phyloP scores from a whole-genome alignment of 768 basidiomycete genomes.

The Daedaleopsis nitida region DNA sequence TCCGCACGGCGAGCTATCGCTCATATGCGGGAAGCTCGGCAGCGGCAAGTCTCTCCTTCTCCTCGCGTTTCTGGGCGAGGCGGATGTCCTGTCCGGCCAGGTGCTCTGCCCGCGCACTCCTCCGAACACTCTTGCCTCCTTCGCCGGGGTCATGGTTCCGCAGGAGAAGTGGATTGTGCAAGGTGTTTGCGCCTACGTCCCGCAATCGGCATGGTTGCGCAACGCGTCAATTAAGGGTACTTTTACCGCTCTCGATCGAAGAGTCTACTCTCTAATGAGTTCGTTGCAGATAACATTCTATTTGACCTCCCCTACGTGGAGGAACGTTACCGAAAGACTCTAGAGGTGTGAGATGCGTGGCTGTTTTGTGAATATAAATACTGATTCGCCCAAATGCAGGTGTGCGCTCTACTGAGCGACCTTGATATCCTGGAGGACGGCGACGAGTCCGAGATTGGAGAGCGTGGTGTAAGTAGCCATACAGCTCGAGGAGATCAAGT shows the following conservation, averaged over 20 bases:
- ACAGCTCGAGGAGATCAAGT: neutral
- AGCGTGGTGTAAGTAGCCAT: conserved; percentile 62
- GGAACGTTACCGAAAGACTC: conserved; percentile 72
- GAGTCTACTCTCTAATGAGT: conserved; percentile 6
- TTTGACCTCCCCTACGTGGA: conserved; percentile 77
- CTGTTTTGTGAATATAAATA: neutral
- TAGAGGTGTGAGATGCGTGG: conserved; percentile 51
- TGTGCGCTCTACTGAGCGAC: conserved; percentile 69
- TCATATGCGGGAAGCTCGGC: conserved; percentile 88
- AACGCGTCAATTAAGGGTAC: conserved; percentile 66
- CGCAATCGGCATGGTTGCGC: conserved; percentile 73
- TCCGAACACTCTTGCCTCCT: conserved; percentile 72
- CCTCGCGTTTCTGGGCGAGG: conserved; percentile 85
- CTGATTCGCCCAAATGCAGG: conserved; percentile 2
- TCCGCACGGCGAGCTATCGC: conserved; percentile 74
- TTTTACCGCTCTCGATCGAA: too few relatives aligned
- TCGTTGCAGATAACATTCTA: conserved; percentile 65
- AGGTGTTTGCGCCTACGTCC: conserved; percentile 86
- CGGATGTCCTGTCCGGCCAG: conserved; percentile 84
- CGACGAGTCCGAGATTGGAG: conserved; percentile 86
- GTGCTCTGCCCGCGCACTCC: conserved; percentile 83
- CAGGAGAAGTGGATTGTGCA: conserved; percentile 75
- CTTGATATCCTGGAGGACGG: conserved; percentile 85
- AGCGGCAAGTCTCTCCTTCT: conserved; percentile 87
- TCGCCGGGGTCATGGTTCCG: conserved; percentile 42